Evolutionary conservation across 495 filamentous ascomycete species (phyloP).

Genomic region (Aspergillus kassunensis): DNA sequence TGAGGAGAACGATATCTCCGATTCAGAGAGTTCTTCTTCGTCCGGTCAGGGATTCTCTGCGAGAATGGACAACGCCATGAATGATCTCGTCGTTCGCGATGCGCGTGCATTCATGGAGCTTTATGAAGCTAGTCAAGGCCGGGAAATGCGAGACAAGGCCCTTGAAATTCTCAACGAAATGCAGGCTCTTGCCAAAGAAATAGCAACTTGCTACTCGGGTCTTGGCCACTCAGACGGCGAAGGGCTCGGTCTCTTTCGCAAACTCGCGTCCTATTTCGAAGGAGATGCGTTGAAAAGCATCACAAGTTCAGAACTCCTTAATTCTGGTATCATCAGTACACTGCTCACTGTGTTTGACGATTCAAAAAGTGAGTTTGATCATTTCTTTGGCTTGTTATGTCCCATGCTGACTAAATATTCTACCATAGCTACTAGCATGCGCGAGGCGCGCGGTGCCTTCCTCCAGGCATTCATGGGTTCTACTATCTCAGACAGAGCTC

Average conservation of each 20-base stretch:
- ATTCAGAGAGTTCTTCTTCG: constrained; percentile 61
- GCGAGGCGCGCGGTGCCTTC: constrained; percentile 74
- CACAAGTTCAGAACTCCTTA: constrained; percentile 93
- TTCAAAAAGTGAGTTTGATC: constrained; percentile 35
- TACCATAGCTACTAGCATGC: constrained; percentile 23
- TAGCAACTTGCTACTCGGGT: constrained; percentile 58
- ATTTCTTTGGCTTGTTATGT: no score
- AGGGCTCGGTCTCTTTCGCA: constrained; percentile 63
- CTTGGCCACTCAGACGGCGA: constrained; percentile 46
- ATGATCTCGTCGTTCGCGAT: constrained; percentile 67
- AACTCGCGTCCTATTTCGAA: constrained; percentile 82
- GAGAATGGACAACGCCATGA: constrained; percentile 56
- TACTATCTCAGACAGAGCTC: constrained; percentile 56
- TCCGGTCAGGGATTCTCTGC: constrained; percentile 40
- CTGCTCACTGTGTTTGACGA: constrained; percentile 79
- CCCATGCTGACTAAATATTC: neutral
- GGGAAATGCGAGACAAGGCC: constrained; percentile 72
- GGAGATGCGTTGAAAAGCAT: constrained; percentile 85
- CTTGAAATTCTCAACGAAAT: constrained; percentile 68
- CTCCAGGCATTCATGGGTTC: constrained; percentile 92
- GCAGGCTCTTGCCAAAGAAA: constrained; percentile 63
- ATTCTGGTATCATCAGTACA: constrained; percentile 80
- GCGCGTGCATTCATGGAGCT: constrained; percentile 78
- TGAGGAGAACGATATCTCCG: constrained; percentile 61
- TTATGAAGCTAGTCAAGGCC: constrained; percentile 73